Conservation (phyloP, 345 rosid genomes). For the Citrus trifoliata region DNA sequence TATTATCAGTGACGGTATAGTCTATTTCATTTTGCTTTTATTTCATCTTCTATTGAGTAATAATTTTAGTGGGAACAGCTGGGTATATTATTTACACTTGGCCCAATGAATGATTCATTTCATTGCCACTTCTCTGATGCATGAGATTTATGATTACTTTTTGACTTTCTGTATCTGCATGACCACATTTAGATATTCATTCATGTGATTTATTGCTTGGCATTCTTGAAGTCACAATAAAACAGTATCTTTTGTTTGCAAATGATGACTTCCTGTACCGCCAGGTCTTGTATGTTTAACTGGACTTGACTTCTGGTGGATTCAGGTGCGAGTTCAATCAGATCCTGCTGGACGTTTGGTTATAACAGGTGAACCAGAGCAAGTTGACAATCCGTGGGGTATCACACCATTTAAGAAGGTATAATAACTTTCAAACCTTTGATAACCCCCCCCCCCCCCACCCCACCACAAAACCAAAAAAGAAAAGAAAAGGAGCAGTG, state of each 20-base stretch:
- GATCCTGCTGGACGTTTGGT: conserved; percentile 80
- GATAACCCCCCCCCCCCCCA: no score
- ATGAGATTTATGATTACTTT: neutral
- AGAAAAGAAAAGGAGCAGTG: no score
- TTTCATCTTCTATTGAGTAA: neutral
- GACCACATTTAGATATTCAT: neutral
- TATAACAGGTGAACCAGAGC: conserved; percentile 81
- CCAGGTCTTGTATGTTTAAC: conserved; percentile 2
- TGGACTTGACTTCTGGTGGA: neutral
- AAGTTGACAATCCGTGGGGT: conserved; percentile 88
- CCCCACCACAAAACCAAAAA: neutral
- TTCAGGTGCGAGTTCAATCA: conserved; percentile 80
- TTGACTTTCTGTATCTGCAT: neutral
- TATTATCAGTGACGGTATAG: neutral
- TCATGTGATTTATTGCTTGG: neutral
- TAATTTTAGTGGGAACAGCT: neutral
- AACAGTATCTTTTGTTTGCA: neutral
- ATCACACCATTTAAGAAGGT: conserved; percentile 89
- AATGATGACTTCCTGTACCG: neutral
- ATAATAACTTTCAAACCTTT: neutral
- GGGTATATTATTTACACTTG: neutral
- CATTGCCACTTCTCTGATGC: neutral
- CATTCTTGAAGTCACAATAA: neutral
- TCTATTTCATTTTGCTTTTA: neutral
- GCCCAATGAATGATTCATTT: neutral